These are phyloP conservation scores for Silene noctiflora DNA, from an alignment of 179 eudicot species.

Conservation along the genomic window DNA sequence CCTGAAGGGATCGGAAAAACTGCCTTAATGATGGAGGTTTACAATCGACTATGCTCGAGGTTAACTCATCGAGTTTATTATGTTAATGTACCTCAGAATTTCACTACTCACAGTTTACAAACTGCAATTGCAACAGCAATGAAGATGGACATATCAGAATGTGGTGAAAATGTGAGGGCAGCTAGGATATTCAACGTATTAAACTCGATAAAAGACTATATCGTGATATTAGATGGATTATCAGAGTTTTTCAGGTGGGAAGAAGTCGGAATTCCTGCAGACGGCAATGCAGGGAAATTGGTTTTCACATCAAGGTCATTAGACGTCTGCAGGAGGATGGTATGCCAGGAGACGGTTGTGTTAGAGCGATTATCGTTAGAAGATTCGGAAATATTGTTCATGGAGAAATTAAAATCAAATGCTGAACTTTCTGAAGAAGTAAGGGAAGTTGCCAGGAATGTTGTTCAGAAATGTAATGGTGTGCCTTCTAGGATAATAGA, in stretches of 20 bases:
- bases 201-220: constrained; percentile 9
- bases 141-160: constrained; percentile 20
- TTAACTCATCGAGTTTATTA: constrained; percentile 17
- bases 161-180: constrained; percentile 23
- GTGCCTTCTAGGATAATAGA: constrained; percentile 18
- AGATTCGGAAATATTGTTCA: constrained; percentile 22
- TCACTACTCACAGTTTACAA: constrained; percentile 15
- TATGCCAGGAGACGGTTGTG: constrained; percentile 19
- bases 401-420: constrained; percentile 15
- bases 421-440: constrained; percentile 20
- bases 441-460: constrained; percentile 11
- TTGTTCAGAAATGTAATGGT: constrained; percentile 21
- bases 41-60: constrained; percentile 12
- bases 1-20: constrained; percentile 29
- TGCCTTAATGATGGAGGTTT: constrained; percentile 11
- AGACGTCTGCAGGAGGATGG: constrained; percentile 27
- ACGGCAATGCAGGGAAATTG: constrained; percentile 10
- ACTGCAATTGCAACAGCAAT: constrained; percentile 21
- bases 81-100: constrained; percentile 21
- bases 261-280: constrained; percentile 28
- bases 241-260: constrained; percentile 10
- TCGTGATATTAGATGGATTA: constrained; percentile 24
- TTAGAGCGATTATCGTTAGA: constrained; percentile 19
- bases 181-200: constrained; percentile 19
- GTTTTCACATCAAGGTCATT: constrained; percentile 8